Conservation (phyloP, 2,329 filamentous ascomycete genomes). For the Penicillium freii region DNA sequence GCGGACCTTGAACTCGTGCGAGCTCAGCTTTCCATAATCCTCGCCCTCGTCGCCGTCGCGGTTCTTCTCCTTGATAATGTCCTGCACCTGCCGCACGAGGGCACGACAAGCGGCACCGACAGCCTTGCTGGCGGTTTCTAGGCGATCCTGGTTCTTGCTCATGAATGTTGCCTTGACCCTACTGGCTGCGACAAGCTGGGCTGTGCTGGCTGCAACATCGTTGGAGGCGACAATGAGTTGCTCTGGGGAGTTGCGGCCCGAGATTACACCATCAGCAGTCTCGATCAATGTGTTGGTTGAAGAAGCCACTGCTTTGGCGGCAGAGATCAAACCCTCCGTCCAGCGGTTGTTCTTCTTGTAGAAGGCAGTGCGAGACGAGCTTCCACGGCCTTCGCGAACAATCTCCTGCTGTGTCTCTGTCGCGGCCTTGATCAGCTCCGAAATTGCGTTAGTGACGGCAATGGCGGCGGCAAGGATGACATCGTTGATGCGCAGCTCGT, state of each 20-base stretch:
- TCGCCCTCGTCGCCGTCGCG: conserved; percentile 73
- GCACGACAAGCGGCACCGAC: conserved; percentile 85
- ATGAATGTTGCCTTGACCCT: conserved; percentile 98
- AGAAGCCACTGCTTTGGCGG: conserved; percentile 89
- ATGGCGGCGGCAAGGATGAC: conserved; percentile 89
- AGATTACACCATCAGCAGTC: conserved; percentile 93
- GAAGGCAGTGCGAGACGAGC: conserved; percentile 84
- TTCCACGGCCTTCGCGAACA: conserved; percentile 85
- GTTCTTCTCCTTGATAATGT: conserved; percentile 84
- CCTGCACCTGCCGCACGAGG: conserved; percentile 89
- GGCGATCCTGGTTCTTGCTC: conserved; percentile 89
- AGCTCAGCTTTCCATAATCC: conserved; percentile 83
- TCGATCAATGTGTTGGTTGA: conserved; percentile 97
- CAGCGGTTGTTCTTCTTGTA: conserved; percentile 99
- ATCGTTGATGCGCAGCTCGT: conserved; percentile 94
- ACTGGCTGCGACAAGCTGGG: conserved; percentile 91
- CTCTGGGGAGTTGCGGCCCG: conserved; percentile 86
- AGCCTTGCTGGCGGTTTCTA: conserved; percentile 89
- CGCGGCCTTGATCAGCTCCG: conserved; percentile 89
- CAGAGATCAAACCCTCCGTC: conserved; percentile 96
- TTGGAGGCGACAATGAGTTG: conserved; percentile 98
- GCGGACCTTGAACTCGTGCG: conserved; percentile 95
- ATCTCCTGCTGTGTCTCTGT: conserved; percentile 94
- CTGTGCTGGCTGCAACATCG: conserved; percentile 91
- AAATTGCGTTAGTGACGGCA: conserved; percentile 91